Percentiles rank a stretch among this genome's conserved stretches.
phyloP scores from a whole-genome alignment of 2,329 filamentous ascomycete genomes.

The Alternaria viburni region DNA sequence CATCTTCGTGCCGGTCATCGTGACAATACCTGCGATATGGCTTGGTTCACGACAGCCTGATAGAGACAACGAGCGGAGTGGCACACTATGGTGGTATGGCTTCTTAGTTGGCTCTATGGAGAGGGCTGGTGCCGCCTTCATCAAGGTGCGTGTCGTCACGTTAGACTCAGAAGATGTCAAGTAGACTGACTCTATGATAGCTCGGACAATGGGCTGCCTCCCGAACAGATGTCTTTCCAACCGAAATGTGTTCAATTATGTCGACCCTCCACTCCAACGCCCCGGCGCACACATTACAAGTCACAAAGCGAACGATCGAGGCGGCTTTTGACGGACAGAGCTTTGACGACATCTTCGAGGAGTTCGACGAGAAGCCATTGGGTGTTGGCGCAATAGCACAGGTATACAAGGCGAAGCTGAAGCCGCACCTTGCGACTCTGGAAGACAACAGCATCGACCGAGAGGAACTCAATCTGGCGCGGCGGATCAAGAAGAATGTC shows the following conservation, averaged over 20 bases:
- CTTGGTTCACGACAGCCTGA: constrained; percentile 69
- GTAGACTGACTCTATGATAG: constrained; percentile 52
- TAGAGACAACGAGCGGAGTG: constrained; percentile 75
- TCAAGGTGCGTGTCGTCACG: constrained; percentile 69
- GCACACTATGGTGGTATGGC: constrained; percentile 92
- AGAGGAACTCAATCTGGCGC: constrained; percentile 64
- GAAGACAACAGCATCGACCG: constrained; percentile 62
- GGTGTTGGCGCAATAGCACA: constrained; percentile 97
- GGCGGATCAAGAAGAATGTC: constrained; percentile 79
- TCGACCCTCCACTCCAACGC: constrained; percentile 94
- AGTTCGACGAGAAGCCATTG: constrained; percentile 87
- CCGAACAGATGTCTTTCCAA: constrained; percentile 93
- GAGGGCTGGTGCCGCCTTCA: constrained; percentile 90
- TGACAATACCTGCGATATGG: constrained; percentile 81
- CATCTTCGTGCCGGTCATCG: constrained; percentile 90
- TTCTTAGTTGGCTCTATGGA: constrained; percentile 92
- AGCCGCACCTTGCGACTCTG: constrained; percentile 73
- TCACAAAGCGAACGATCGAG: constrained; percentile 79
- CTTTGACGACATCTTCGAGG: constrained; percentile 94
- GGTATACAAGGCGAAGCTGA: constrained; percentile 94
- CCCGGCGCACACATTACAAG: constrained; percentile 82
- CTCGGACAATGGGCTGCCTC: constrained; percentile 98
- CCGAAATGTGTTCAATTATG: constrained; percentile 90
- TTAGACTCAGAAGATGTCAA: background rate
- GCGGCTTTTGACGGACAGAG: constrained; percentile 78